These are phyloP conservation scores for Cytospora paraplurivora DNA, from an alignment of 2,329 filamentous ascomycete species.

Conservation along the genomic window DNA sequence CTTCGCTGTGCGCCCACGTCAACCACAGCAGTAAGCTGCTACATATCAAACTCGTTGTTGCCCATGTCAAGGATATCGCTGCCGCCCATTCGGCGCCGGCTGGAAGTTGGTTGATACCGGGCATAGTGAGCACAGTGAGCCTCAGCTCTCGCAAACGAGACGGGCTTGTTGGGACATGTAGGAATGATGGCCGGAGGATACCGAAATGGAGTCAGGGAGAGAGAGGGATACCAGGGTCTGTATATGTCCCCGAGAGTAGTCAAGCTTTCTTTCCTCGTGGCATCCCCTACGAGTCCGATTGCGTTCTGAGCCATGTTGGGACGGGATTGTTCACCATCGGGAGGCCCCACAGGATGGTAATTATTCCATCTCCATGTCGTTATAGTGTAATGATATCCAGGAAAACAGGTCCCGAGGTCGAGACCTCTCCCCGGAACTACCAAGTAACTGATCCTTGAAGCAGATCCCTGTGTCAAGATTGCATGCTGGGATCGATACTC, in stretches of 20 bases:
- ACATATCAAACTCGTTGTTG: slow-evolving; percentile 23
- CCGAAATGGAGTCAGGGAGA: not conserved
- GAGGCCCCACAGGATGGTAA: not conserved
- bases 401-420: not conserved
- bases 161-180: slow-evolving; percentile 2
- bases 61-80: slow-evolving; percentile 25
- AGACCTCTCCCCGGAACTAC: not conserved
- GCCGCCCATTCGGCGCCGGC: slow-evolving; percentile 26
- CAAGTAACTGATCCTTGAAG: not conserved
- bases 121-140: slow-evolving; percentile 22
- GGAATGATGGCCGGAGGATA: slow-evolving; percentile 2
- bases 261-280: slow-evolving; percentile 19
- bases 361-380: not conserved
- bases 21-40: slow-evolving; percentile 32
- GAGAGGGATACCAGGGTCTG: not conserved
- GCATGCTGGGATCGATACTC: not conserved
- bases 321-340: not conserved
- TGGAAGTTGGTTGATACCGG: slow-evolving; percentile 28
- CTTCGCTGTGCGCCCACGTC: slow-evolving; percentile 34
- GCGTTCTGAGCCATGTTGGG: not conserved
- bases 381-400: not conserved
- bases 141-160: slow-evolving; percentile 10
- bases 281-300: not conserved
- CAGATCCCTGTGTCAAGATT: not conserved
- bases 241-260: not conserved